Percentiles rank a stretch among this genome's conserved stretches.
These are phyloP conservation scores for Syzygium oleosum DNA, from an alignment of 345 rosid species.

Conservation along the genomic window DNA sequence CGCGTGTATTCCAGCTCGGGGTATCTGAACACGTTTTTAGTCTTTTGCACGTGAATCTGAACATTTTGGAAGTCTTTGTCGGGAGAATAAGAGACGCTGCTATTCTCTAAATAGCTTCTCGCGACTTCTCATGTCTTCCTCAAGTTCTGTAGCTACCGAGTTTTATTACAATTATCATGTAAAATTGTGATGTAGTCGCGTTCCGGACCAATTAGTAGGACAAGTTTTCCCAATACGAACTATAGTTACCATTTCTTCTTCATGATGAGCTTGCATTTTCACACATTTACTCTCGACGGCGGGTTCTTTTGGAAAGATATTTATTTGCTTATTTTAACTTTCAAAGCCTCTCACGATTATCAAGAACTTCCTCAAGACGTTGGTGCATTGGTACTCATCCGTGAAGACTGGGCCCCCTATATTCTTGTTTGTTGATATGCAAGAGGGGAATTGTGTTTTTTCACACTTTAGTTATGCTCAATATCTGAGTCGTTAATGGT, in stretches of 20 bases:
- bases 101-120: background rate
- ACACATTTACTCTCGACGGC: background rate
- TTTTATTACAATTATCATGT: background rate
- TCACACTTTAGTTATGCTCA: background rate
- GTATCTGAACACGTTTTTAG: background rate
- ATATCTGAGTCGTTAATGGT: background rate
- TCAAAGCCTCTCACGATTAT: background rate
- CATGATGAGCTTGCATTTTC: background rate
- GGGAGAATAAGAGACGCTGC: background rate
- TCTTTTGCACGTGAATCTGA: background rate
- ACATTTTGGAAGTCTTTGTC: background rate
- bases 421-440: background rate
- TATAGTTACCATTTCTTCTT: background rate
- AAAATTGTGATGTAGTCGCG: background rate
- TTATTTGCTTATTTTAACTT: background rate
- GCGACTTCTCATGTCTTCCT: background rate
- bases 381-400: background rate
- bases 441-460: background rate
- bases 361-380: background rate
- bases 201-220: background rate
- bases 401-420: background rate
- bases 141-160: background rate
- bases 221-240: background rate
- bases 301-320: background rate
- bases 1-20: background rate